Conservation (phyloP, 345 rosid species). For the Euphorbia pulcherrima region DNA sequence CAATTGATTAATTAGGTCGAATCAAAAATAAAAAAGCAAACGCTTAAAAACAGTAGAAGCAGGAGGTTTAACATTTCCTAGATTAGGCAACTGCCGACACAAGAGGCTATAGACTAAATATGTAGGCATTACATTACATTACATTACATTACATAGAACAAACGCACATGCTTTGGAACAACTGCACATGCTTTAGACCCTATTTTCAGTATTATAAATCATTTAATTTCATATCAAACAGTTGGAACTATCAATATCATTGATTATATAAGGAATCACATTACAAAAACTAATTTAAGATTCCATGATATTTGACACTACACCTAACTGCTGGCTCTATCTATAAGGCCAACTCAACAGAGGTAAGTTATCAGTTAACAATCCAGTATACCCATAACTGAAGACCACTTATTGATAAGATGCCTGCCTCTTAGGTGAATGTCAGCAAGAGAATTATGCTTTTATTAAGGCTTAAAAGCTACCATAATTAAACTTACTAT, state of each 20-base stretch:
- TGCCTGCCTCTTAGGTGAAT: too few relatives aligned
- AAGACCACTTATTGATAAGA: too few relatives aligned
- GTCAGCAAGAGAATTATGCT: not conserved
- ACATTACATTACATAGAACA: conserved; percentile 10
- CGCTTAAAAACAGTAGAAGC: not conserved
- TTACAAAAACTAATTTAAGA: not conserved
- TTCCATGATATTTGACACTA: not conserved
- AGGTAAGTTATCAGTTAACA: not conserved
- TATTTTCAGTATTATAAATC: not conserved
- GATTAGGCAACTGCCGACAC: conserved; percentile 29
- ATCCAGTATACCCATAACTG: too few relatives aligned
- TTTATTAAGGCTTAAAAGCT: too few relatives aligned
- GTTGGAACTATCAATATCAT: conserved; percentile 10
- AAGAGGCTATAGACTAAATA: conserved; percentile 4
- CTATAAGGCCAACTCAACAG: not conserved
- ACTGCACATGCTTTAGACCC: conserved; percentile 29
- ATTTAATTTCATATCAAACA: conserved; percentile 4
- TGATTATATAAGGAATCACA: not conserved
- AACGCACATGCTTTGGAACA: conserved; percentile 34
- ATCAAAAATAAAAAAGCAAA: too few relatives aligned
- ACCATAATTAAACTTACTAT: too few relatives aligned
- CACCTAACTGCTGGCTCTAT: not conserved
- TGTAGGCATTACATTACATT: not conserved
- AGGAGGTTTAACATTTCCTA: conserved; percentile 16
- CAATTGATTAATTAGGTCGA: too few relatives aligned